Percentiles rank a stretch among this genome's conserved stretches.
Evolutionary conservation across 495 filamentous ascomycete genomes (phyloP).

Genomic region (Neurospora sp.): DNA sequence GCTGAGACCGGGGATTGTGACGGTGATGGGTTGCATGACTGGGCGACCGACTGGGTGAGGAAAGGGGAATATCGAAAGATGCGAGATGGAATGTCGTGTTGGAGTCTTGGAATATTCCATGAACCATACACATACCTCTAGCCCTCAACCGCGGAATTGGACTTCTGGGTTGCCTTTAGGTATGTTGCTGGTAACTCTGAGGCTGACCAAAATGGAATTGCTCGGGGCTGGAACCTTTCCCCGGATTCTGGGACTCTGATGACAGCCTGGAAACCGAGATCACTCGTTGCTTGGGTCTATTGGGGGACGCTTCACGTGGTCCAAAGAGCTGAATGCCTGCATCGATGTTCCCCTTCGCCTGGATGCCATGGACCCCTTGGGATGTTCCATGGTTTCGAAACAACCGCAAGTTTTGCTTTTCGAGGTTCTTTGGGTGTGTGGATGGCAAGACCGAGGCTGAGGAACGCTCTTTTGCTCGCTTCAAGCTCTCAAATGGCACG

Average conservation of each 20-base stretch:
- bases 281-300: background rate
- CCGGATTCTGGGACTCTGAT: background rate
- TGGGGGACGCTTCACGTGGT: background rate
- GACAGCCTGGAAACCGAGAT: background rate
- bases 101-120: background rate
- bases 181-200: no score
- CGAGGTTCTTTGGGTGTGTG: background rate
- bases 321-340: background rate
- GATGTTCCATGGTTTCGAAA: background rate
- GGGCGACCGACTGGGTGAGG: background rate
- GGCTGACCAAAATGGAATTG: no score
- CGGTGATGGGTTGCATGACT: background rate
- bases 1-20: background rate
- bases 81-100: background rate
- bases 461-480: background rate
- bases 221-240: background rate
- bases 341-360: background rate
- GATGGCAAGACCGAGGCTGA: background rate
- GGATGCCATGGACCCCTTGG: background rate
- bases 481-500: background rate
- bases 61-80: background rate
- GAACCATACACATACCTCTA: background rate
- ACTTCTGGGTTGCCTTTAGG: no score
- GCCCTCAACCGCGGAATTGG: no score
- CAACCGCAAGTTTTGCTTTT: background rate